phyloP scores from a whole-genome alignment of 2,329 filamentous ascomycete species.

The Arthrobotrys sinensis region DNA sequence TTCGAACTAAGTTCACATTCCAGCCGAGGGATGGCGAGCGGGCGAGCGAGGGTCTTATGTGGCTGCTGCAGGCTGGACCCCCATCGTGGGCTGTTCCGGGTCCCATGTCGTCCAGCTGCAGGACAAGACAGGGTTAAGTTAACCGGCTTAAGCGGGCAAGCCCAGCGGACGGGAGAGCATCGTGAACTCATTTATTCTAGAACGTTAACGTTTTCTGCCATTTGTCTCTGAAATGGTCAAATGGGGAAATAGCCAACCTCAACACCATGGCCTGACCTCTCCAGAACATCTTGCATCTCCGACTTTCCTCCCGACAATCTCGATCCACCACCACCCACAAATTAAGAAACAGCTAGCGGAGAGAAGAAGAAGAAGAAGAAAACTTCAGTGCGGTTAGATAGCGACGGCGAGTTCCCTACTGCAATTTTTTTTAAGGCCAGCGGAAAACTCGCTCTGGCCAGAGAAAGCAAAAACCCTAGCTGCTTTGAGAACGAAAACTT shows the following conservation, averaged over 20 bases:
- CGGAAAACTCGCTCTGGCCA: background rate
- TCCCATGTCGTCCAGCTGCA: constrained; percentile 20
- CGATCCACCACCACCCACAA: constrained; percentile 17
- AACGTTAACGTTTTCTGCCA: background rate
- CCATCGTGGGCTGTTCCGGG: constrained; percentile 17
- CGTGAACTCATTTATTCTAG: constrained; percentile 56
- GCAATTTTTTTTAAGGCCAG: background rate
- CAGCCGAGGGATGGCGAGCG: background rate
- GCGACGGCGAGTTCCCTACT: constrained; percentile 49
- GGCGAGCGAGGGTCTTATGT: background rate
- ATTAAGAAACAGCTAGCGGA: background rate
- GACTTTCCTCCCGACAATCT: constrained; percentile 36
- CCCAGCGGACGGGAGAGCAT: constrained; percentile 41
- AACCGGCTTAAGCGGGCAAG: constrained; percentile 50
- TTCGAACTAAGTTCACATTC: constrained; percentile 1
- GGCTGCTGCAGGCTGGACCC: background rate
- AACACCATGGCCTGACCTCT: constrained; percentile 41
- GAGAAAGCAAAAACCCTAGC: constrained; percentile 11
- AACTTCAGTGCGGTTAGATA: constrained; percentile 24
- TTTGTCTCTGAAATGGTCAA: constrained; percentile 3
- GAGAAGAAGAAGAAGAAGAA: constrained; percentile 6
- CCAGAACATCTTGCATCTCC: constrained; percentile 2
- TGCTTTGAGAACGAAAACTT: constrained; percentile 35
- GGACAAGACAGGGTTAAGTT: constrained; percentile 30
- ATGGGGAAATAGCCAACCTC: constrained; percentile 50